phyloP scores from a whole-genome alignment of 305 asterid genomes.

The Salvia sclarea region DNA sequence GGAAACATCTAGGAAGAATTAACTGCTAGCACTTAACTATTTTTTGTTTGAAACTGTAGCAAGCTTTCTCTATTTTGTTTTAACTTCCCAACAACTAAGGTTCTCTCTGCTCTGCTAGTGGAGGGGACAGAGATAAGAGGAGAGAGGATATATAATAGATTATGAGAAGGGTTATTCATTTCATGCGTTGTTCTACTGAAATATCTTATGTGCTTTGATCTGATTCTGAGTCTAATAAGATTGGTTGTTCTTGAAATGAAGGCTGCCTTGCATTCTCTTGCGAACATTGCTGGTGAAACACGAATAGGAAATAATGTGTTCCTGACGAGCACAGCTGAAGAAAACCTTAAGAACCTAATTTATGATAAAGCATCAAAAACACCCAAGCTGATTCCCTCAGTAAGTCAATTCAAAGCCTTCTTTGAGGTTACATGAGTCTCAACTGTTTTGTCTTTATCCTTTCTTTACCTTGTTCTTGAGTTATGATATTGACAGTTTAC shows the following conservation, averaged over 20 bases:
- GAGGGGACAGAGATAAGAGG: background rate
- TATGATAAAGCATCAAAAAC: slow-evolving; percentile 76
- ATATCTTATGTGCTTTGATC: slow-evolving; percentile 19
- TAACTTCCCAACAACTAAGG: background rate
- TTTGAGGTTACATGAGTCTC: background rate
- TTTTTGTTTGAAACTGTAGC: slow-evolving; percentile 1
- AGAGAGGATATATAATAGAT: background rate
- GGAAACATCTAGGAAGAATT: slow-evolving; percentile 13
- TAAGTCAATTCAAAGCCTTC: slow-evolving; percentile 41
- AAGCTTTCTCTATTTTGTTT: slow-evolving; percentile 1
- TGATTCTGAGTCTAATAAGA: slow-evolving; percentile 18
- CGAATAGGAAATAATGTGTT: slow-evolving; percentile 49
- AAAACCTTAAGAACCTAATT: slow-evolving; percentile 62
- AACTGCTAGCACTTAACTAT: slow-evolving; percentile 11
- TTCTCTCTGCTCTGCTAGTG: slow-evolving; percentile 7
- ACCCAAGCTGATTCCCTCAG: slow-evolving; percentile 84
- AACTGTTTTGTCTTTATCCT: slow-evolving; percentile 9
- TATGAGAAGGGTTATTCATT: slow-evolving; percentile 1
- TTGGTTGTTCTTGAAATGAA: slow-evolving; percentile 39
- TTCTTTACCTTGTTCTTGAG: slow-evolving; percentile 6
- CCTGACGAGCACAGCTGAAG: slow-evolving; percentile 69
- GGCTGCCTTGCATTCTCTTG: slow-evolving; percentile 96
- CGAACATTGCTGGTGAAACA: slow-evolving; percentile 79
- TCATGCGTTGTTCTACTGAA: slow-evolving; percentile 10
- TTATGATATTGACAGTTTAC: background rate